phyloP scores from a whole-genome alignment of 805 yeast genomes.

The Candida saitoana region DNA sequence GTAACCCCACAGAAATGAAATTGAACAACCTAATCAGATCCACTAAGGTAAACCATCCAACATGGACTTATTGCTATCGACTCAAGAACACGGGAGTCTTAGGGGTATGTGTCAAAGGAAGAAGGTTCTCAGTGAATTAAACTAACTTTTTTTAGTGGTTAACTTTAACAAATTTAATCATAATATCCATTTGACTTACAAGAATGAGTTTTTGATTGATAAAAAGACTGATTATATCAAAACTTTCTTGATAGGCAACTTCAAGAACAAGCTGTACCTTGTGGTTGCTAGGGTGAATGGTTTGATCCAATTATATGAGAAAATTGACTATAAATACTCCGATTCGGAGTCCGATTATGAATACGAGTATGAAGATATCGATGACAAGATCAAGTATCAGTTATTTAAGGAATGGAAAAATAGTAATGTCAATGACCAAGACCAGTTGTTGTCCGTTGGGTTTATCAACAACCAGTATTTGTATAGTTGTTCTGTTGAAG shows the following conservation, averaged over 20 bases:
- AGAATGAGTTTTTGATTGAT: conserved; percentile 14
- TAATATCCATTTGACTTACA: conserved; percentile 10
- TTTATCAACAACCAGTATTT: conserved; percentile 24
- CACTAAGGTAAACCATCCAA: neutral
- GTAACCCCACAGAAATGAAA: neutral
- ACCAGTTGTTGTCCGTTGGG: conserved; percentile 24
- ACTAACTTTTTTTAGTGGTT: conserved; percentile 17
- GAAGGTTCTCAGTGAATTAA: conserved; percentile 1
- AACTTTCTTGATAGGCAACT: conserved; percentile 17
- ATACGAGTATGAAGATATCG: neutral
- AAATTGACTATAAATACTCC: conserved; percentile 4
- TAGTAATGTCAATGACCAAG: conserved; percentile 13
- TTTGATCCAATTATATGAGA: conserved; percentile 26
- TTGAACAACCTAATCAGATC: neutral
- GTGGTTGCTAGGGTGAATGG: conserved; percentile 25
- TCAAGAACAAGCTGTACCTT: conserved; percentile 18
- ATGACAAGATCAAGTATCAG: conserved; percentile 10
- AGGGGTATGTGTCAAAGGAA: conserved; percentile 15
- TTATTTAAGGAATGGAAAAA: conserved; percentile 34
- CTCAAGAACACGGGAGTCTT: conserved; percentile 15
- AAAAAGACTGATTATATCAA: conserved; percentile 17
- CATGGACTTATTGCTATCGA: conserved; percentile 17
- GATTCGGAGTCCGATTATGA: neutral
- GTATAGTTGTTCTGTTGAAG: conserved; percentile 30
- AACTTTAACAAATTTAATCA: conserved; percentile 11